Percentiles rank a stretch among this genome's conserved stretches.
Evolutionary conservation across 768 basidiomycete genomes (phyloP).

Genomic region (Arthromyces matolae): DNA sequence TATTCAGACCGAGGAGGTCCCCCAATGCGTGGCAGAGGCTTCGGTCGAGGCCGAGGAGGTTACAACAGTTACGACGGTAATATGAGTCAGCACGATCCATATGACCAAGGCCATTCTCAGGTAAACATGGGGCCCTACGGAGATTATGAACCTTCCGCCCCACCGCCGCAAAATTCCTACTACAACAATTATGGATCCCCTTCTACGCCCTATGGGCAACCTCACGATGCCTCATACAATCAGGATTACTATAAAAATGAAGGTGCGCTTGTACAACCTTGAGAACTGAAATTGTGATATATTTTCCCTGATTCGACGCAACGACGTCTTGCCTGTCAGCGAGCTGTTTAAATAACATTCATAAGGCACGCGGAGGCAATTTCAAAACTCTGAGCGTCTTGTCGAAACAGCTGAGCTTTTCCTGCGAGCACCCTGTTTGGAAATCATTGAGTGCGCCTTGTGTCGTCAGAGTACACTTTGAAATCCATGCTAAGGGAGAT

Average conservation of each 20-base stretch:
- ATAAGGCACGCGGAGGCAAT: slow-evolving; percentile 48
- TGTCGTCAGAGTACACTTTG: slow-evolving; percentile 22
- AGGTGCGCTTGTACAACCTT: slow-evolving; percentile 75
- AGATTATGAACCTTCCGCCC: slow-evolving; percentile 54
- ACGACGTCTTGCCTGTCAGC: slow-evolving; percentile 24
- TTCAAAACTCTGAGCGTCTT: slow-evolving; percentile 29
- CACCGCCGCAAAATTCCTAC: slow-evolving; percentile 53
- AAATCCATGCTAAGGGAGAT: slow-evolving; percentile 16
- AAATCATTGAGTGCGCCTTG: slow-evolving; percentile 26
- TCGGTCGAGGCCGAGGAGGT: slow-evolving; percentile 48
- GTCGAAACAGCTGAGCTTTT: slow-evolving; percentile 44
- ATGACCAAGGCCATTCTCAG: slow-evolving; percentile 66
- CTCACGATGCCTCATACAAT: slow-evolving; percentile 47
- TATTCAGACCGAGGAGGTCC: slow-evolving; percentile 55
- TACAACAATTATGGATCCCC: slow-evolving; percentile 74
- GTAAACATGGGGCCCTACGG: slow-evolving; percentile 64
- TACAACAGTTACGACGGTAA: slow-evolving; percentile 55
- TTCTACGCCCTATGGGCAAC: slow-evolving; percentile 50
- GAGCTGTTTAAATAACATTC: slow-evolving; percentile 28
- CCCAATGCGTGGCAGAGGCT: slow-evolving; percentile 43
- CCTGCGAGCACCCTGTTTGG: slow-evolving; percentile 36
- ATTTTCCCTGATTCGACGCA: slow-evolving; percentile 17
- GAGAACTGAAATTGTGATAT: slow-evolving; percentile 51
- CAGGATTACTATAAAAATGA: slow-evolving; percentile 67
- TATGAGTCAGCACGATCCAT: slow-evolving; percentile 48